A percentile compares a stretch with the other conserved stretches of the same genome.
phyloP scores from a whole-genome alignment of 225 moss, liverwort and hornwort genomes.

The Climacium dendroides region DNA sequence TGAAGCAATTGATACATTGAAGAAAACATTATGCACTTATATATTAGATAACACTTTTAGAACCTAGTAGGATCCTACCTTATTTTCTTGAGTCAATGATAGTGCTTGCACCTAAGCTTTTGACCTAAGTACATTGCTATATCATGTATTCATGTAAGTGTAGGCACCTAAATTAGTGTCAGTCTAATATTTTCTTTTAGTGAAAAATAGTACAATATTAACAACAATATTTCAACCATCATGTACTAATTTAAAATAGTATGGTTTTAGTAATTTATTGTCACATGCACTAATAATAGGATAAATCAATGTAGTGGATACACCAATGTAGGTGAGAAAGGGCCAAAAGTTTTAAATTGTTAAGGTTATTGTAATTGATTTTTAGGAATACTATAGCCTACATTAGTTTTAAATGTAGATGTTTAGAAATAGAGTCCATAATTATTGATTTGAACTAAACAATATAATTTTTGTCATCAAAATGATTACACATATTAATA shows the following conservation, averaged over 20 bases:
- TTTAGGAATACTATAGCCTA: neutral
- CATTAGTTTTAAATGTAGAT: neutral
- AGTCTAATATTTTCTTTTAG: neutral
- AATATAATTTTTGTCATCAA: neutral
- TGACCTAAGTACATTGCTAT: neutral
- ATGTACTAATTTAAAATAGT: neutral
- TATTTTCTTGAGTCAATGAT: neutral
- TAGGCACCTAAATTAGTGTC: accelerated
- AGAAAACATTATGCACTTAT: neutral
- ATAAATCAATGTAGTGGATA: neutral
- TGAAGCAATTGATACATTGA: neutral
- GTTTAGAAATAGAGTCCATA: neutral
- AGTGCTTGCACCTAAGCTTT: neutral
- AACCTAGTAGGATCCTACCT: neutral
- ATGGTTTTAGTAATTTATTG: no score
- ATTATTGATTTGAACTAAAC: neutral
- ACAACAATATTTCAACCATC: neutral
- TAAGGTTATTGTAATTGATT: neutral
- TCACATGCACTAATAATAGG: neutral
- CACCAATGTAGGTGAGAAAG: neutral
- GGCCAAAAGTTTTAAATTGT: neutral
- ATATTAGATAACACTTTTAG: neutral
- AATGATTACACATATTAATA: neutral
- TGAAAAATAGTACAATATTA: neutral
- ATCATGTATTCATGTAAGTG: no score